A percentile compares a stretch with the other conserved stretches of the same genome.
These are phyloP conservation scores for Boletus subparvulus DNA, from an alignment of 768 basidiomycete species.

Conservation along the genomic window DNA sequence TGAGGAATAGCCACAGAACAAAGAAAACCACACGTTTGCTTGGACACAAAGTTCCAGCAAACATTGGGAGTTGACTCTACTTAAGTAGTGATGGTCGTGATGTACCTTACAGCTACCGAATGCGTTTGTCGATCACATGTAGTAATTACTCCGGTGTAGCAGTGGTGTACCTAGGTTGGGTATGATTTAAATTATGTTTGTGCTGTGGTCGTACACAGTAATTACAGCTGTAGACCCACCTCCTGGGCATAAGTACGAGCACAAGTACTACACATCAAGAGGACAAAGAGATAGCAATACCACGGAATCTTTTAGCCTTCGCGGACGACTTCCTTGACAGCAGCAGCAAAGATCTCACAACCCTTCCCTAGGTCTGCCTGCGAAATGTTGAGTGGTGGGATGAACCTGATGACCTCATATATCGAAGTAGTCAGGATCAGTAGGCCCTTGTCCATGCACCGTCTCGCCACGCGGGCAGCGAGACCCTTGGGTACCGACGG, in stretches of 20 bases:
- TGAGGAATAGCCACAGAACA: background rate
- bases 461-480: conserved; percentile 68
- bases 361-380: conserved; percentile 74
- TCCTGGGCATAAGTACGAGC: background rate
- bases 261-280: background rate
- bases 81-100: no score
- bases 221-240: background rate
- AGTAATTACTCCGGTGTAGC: no score
- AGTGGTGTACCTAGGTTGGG: no score
- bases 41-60: no score
- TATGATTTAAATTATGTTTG: no score
- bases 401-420: conserved; percentile 88
- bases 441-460: conserved; percentile 84
- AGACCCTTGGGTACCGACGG: conserved; percentile 48
- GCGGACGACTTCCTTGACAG: conserved; percentile 65
- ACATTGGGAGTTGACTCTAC: no score
- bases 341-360: conserved; percentile 60
- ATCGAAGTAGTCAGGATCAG: conserved; percentile 86
- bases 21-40: background rate
- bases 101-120: no score
- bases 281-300: no score
- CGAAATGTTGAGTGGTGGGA: conserved; percentile 84
- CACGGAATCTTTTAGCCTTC: conserved; percentile 29
- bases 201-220: no score
- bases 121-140: no score